These are phyloP conservation scores for Pyrenula massariospora DNA, from an alignment of 495 filamentous ascomycete species.

Conservation along the genomic window DNA sequence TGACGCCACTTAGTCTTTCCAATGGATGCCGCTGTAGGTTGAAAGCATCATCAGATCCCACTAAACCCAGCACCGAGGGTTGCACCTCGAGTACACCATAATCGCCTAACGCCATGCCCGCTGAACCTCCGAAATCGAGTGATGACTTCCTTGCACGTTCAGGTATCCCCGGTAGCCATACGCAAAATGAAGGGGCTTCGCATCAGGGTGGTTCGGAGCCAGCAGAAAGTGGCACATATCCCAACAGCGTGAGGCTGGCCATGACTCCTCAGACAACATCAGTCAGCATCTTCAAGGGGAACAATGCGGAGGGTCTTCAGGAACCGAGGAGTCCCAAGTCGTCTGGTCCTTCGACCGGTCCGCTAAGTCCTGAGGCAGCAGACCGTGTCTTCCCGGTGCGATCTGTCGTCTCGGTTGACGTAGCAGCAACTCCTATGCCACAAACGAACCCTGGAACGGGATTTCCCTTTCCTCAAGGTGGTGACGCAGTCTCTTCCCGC, in stretches of 20 bases:
- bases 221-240: background rate
- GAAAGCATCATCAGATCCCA: background rate
- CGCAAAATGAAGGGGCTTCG: too few relatives aligned
- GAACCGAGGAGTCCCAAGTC: background rate
- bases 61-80: background rate
- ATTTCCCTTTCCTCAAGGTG: slow-evolving; percentile 10
- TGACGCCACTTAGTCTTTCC: background rate
- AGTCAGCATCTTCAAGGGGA: background rate
- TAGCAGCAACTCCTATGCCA: slow-evolving; percentile 16
- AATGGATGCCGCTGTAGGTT: background rate
- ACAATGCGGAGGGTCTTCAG: background rate
- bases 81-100: background rate
- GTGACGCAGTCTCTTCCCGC: background rate
- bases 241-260: background rate
- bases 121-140: background rate
- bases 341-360: background rate
- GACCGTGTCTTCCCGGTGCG: slow-evolving; percentile 80
- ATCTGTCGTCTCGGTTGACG: slow-evolving; percentile 65
- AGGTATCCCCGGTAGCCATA: too few relatives aligned
- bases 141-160: too few relatives aligned
- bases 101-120: background rate
- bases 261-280: background rate
- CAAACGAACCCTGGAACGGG: slow-evolving; percentile 5
- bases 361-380: slow-evolving; percentile 28
- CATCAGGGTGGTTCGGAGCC: too few relatives aligned